phyloP scores from a whole-genome alignment of 306 rosid genomes.

The Hippophae tibetana region DNA sequence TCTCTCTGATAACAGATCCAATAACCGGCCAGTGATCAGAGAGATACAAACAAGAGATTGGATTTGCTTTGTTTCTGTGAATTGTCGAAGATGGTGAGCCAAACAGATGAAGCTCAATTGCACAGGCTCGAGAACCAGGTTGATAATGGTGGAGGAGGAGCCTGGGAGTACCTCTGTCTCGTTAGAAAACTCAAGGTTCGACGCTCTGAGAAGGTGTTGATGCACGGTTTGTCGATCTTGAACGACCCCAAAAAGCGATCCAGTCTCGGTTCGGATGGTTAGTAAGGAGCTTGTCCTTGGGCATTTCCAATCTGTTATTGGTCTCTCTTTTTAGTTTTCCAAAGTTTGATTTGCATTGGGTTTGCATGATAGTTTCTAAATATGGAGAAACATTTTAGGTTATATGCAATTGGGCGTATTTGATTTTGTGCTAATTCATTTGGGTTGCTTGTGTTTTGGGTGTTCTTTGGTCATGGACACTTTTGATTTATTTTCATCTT shows the following conservation, averaged over 20 bases:
- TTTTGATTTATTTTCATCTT: too few relatives aligned
- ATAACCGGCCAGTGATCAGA: too few relatives aligned
- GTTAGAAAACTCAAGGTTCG: constrained; percentile 67
- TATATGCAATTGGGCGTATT: not conserved
- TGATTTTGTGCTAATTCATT: not conserved
- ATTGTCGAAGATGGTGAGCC: constrained; percentile 66
- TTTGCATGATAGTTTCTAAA: not conserved
- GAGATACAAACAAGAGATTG: constrained; percentile 8
- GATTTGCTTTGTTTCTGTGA: constrained; percentile 15
- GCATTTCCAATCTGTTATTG: not conserved
- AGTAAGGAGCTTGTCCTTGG: not conserved
- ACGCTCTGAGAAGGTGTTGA: constrained; percentile 64
- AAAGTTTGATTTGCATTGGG: not conserved
- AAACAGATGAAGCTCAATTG: constrained; percentile 64
- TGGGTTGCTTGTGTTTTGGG: constrained; percentile 2
- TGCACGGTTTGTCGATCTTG: constrained; percentile 62
- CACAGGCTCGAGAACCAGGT: constrained; percentile 79
- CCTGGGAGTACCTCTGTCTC: constrained; percentile 79
- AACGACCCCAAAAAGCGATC: constrained; percentile 57
- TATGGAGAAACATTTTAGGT: constrained; percentile 1
- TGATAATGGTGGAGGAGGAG: constrained; percentile 98
- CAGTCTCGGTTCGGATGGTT: constrained; percentile 61
- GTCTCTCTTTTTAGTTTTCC: not conserved
- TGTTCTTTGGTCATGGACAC: too few relatives aligned
- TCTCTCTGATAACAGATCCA: too few relatives aligned